Evolutionary conservation across 768 basidiomycete genomes (phyloP), one percentile per base, ranked within the genome.

Genomic region (Pulveroboletus ravenelii): DNA sequence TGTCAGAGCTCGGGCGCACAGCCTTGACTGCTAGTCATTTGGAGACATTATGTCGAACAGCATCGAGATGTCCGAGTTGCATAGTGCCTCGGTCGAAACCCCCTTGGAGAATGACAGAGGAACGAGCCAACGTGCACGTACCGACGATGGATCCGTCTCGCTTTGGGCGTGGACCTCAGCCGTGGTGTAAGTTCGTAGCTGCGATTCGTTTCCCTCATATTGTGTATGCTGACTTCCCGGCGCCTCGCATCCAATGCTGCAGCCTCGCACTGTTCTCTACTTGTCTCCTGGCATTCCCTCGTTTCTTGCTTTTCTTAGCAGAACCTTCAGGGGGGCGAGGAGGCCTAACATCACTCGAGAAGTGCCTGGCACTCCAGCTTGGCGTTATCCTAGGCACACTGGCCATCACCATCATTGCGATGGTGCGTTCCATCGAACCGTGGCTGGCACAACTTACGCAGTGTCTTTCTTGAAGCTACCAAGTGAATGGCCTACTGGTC

Each of bases 221-320:
- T 29, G 29, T 27, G 37, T 34, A 14, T 40, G 14, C 38, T 50
- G 15, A 61, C 31, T 41, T 46, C n/a, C n/a, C n/a, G n/a, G n/a
- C n/a, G n/a, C n/a, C n/a, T n/a, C 23, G 18, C 14, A 5, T 37
- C 15, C 31, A 42, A 43, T 43, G 20, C 45, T 25, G 20, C 53
- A 78, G 74, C 52, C 51, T 76, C n/a, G 53, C 59, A 15, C 15
- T 65, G 1, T 59, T 73, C 47, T 67, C 74, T 40, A 45, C 64
- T 23, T 67, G 68, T 57, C 68, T 81, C 42, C 61, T 78, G 4
- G 59, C 79, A 30, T 85, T 75, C 53, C 87, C 89, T 47, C 77
- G 80, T 27, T 62, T 89, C 43, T 70, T 89, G 30, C 76, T 89
- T 45, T 88, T 89, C 64, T 68, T 87, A 47, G 74, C 85, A 12